phyloP scores from a whole-genome alignment of 495 filamentous ascomycete genomes.

The Neurospora sublineolata region DNA sequence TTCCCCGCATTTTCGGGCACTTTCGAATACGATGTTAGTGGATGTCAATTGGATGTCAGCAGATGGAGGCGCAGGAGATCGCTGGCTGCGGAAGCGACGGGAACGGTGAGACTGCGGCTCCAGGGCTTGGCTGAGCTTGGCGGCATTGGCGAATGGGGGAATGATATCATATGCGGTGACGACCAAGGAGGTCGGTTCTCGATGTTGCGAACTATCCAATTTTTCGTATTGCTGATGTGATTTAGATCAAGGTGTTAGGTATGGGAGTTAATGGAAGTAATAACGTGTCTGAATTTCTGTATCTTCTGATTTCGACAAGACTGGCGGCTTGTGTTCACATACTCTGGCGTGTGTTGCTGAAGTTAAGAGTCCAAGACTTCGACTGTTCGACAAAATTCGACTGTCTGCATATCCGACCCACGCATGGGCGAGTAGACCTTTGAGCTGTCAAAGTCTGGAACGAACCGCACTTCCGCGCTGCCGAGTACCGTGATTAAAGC shows the following conservation, averaged over 20 bases:
- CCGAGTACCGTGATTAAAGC: neutral
- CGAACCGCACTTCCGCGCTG: neutral
- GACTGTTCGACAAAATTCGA: no score
- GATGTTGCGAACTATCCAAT: neutral
- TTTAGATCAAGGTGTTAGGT: neutral
- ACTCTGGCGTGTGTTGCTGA: no score
- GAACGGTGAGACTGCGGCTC: neutral
- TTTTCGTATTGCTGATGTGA: neutral
- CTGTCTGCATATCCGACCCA: neutral
- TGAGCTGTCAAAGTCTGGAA: neutral
- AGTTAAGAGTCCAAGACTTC: neutral
- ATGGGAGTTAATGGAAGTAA: neutral
- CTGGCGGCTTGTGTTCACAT: no score
- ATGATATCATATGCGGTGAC: neutral
- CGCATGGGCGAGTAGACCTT: neutral
- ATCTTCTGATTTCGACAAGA: no score
- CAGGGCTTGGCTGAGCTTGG: neutral
- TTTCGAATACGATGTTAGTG: neutral
- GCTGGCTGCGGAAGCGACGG: neutral
- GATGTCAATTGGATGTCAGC: neutral
- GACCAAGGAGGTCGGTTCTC: neutral
- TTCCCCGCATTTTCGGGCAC: neutral
- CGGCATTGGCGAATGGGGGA: neutral
- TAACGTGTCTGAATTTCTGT: neutral
- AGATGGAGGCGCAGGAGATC: neutral